Evolutionary conservation across 1,284 basidiomycete species (phyloP), one percentile per base, ranked within the genome.

Genomic region (Ustilago curta): DNA sequence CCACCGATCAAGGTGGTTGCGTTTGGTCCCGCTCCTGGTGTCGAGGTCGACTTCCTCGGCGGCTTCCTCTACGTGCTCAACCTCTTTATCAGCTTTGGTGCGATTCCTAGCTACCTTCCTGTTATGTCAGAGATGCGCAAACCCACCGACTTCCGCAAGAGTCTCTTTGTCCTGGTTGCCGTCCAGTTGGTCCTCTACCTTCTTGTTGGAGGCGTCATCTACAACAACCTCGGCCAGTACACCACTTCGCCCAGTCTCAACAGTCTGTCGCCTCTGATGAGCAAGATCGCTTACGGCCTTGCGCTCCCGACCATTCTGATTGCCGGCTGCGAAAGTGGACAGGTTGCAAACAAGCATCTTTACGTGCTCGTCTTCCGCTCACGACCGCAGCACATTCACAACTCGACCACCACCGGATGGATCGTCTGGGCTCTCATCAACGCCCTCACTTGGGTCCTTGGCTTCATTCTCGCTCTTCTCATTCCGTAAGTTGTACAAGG

Each of bases 121-220:
- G 69, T 82, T 52, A 70, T 80, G 29, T 76, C 81, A 29, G 81
- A 83, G 69, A 81, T 83, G 78, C 58, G 70, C 40, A 71, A 77
- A 43, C 81, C 76, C 3, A 53, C 55, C 43, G 70, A 75, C 54
- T 83, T 80, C 62, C 63, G 53, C 39, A 68, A 65, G 49, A 77
- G 80, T 60, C 66, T 83, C 3, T 49, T 29, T 19, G 32, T 72
- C 35, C 75, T 80, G 18, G 66, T 76, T 3, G 48, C 27, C 31
- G 69, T 79, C 9, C 76, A 81, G 57, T 49, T 76, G 32, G 77
- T 83, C 2, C 70, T 83, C 51, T 83, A 83, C 59, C 37, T 74
- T n/a, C 51, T 83, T 12, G 77, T 81, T 21, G 81, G 81, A n/a
- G 72, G 76, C 39, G 72, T 82, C 43, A 68, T 83, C 57, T 79